These are phyloP conservation scores for Cutaneotrichosporon sp. DNA, from an alignment of 1,284 basidiomycete genomes.

Conservation along the genomic window DNA sequence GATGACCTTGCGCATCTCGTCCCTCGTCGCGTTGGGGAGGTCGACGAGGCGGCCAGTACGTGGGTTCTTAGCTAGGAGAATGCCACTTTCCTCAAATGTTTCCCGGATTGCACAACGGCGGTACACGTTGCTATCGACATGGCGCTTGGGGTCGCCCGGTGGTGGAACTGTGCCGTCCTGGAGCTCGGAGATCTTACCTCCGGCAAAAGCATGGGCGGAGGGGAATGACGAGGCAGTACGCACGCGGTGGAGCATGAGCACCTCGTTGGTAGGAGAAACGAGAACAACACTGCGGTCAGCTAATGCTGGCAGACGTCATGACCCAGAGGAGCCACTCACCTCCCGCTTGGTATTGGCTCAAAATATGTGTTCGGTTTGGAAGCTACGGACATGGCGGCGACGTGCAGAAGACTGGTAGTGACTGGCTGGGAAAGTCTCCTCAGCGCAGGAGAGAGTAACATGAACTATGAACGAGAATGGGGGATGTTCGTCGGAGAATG, in stretches of 20 bases:
- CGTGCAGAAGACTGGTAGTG: neutral
- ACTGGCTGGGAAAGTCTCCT: neutral
- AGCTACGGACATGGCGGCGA: no score
- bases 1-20: slow-evolving; percentile 3
- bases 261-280: slow-evolving; percentile 13
- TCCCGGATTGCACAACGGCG: slow-evolving; percentile 15
- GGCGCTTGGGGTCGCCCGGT: slow-evolving; percentile 1
- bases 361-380: neutral
- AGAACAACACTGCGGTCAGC: slow-evolving; percentile 11
- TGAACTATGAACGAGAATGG: no score
- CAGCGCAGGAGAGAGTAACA: no score
- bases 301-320: no score
- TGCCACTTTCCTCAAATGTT: slow-evolving; percentile 21
- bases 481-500: no score
- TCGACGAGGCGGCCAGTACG: slow-evolving; percentile 2
- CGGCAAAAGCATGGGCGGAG: slow-evolving; percentile 15
- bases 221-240: slow-evolving; percentile 12
- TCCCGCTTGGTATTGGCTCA: neutral
- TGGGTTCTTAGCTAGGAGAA: slow-evolving; percentile 9
- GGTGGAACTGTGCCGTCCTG: slow-evolving; percentile 10
- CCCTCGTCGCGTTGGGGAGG: neutral
- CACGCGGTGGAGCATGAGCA: slow-evolving; percentile 17
- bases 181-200: slow-evolving; percentile 11
- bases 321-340: neutral
- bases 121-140: slow-evolving; percentile 12